These are phyloP conservation scores for Pseudogymnoascus sp. DNA, from an alignment of 2,329 filamentous ascomycete genomes.

Conservation along the genomic window DNA sequence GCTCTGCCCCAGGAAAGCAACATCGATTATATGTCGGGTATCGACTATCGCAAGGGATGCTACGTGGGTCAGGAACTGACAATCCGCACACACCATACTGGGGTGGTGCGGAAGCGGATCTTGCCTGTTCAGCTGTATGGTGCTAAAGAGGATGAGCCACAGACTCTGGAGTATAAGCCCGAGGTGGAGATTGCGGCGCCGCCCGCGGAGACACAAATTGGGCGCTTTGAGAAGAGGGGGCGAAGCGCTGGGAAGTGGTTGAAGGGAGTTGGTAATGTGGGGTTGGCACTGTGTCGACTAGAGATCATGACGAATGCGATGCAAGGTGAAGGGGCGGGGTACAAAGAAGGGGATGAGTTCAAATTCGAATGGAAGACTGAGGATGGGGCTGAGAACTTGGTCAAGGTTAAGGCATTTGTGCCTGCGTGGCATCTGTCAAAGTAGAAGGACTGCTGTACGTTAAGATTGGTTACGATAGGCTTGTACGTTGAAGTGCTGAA, in stretches of 20 bases:
- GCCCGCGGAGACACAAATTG: constrained; percentile 40
- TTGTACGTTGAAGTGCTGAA: background rate
- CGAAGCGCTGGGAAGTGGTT: constrained; percentile 78
- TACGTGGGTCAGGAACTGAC: constrained; percentile 96
- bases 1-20: constrained; percentile 85
- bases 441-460: background rate
- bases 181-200: constrained; percentile 35
- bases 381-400: constrained; percentile 32
- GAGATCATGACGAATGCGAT: constrained; percentile 82
- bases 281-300: constrained; percentile 76
- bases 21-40: constrained; percentile 74
- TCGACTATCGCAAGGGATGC: constrained; percentile 94
- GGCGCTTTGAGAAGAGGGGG: constrained; percentile 47
- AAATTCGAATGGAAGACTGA: constrained; percentile 40
- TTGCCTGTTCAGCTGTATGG: constrained; percentile 71
- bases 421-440: constrained; percentile 56
- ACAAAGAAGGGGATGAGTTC: constrained; percentile 41
- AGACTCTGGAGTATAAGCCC: constrained; percentile 42
- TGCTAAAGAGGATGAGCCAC: constrained; percentile 33
- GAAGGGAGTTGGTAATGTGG: constrained; percentile 72
- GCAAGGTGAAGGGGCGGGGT: constrained; percentile 50
- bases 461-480: background rate
- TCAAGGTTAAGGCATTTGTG: constrained; percentile 71
- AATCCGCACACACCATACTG: constrained; percentile 88
- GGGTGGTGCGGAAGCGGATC: constrained; percentile 85